Conservation (phyloP, 2,329 filamentous ascomycete species). For the Fusarium xylarioides region DNA sequence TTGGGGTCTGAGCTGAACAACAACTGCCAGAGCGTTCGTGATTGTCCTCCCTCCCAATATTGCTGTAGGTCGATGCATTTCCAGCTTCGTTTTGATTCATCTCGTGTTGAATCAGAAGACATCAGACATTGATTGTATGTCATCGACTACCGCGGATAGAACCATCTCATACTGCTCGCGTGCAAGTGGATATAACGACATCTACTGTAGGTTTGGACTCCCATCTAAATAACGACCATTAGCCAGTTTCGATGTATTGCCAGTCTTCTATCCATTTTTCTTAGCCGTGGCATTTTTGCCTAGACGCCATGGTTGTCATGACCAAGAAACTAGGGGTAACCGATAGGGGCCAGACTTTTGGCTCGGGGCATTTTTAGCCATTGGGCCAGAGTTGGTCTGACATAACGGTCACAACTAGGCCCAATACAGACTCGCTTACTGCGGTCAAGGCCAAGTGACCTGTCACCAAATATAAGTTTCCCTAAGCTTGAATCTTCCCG, state of each 20-base stretch:
- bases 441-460: slow-evolving; percentile 17
- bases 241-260: slow-evolving; percentile 3
- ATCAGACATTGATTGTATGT: not conserved
- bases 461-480: slow-evolving; percentile 11
- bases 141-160: not conserved
- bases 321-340: slow-evolving; percentile 13
- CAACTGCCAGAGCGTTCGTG: not conserved
- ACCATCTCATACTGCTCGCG: slow-evolving; percentile 7
- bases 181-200: not conserved
- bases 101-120: not conserved
- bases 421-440: slow-evolving; percentile 17
- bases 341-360: slow-evolving; percentile 28
- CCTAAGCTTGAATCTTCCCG: slow-evolving; percentile 18
- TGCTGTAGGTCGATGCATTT: not conserved
- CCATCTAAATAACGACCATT: not conserved
- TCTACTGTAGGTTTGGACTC: not conserved
- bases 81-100: not conserved
- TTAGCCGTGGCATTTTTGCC: slow-evolving; percentile 13
- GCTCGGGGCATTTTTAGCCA: slow-evolving; percentile 42
- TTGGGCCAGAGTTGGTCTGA: slow-evolving; percentile 21
- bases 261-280: slow-evolving; percentile 5
- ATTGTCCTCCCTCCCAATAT: not conserved
- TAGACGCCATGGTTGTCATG: slow-evolving; percentile 23
- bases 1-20: not conserved
- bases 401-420: slow-evolving; percentile 31